Evolutionary conservation across 805 yeast genomes (phyloP).

Genomic region (Barnettozyma californica): DNA sequence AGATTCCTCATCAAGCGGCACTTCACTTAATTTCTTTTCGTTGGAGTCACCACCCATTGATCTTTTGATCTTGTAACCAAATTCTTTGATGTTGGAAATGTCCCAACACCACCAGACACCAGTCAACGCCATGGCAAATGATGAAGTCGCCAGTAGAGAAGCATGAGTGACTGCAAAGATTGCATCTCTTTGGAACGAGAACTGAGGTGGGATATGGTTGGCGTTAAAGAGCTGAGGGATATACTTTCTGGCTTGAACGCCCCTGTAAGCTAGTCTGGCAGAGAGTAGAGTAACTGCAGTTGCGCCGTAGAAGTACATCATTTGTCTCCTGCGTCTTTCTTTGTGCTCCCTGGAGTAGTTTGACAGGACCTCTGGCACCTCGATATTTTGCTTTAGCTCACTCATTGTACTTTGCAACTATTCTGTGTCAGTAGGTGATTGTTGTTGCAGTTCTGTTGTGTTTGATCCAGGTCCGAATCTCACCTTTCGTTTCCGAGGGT

Average conservation of each 20-base stretch:
- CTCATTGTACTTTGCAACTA: slow-evolving; percentile 5
- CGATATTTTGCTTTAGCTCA: slow-evolving; percentile 2
- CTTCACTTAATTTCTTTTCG: slow-evolving; percentile 37
- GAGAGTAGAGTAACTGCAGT: slow-evolving; percentile 68
- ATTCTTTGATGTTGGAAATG: slow-evolving; percentile 62
- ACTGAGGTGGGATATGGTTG: slow-evolving; percentile 81
- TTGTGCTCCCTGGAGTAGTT: slow-evolving; percentile 15
- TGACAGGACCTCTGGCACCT: slow-evolving; percentile 14
- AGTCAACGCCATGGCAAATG: slow-evolving; percentile 64
- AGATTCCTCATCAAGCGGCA: slow-evolving; percentile 57
- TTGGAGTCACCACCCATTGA: slow-evolving; percentile 65
- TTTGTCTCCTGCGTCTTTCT: slow-evolving; percentile 61
- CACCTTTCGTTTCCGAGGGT: no score
- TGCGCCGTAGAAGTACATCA: slow-evolving; percentile 65
- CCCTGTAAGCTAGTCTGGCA: slow-evolving; percentile 68
- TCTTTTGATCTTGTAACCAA: slow-evolving; percentile 61
- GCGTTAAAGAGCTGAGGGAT: slow-evolving; percentile 76
- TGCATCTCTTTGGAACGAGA: slow-evolving; percentile 77
- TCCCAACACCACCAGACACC: slow-evolving; percentile 81
- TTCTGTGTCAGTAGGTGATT: no score
- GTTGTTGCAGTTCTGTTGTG: no score
- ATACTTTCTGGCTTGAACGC: slow-evolving; percentile 67
- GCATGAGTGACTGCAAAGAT: slow-evolving; percentile 81
- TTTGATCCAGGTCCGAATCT: no score
- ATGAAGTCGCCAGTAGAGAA: slow-evolving; percentile 64